Base-by-base conservation (phyloP, 2,329 filamentous ascomycete genomes). In the Emericellopsis atlantica region DNA sequence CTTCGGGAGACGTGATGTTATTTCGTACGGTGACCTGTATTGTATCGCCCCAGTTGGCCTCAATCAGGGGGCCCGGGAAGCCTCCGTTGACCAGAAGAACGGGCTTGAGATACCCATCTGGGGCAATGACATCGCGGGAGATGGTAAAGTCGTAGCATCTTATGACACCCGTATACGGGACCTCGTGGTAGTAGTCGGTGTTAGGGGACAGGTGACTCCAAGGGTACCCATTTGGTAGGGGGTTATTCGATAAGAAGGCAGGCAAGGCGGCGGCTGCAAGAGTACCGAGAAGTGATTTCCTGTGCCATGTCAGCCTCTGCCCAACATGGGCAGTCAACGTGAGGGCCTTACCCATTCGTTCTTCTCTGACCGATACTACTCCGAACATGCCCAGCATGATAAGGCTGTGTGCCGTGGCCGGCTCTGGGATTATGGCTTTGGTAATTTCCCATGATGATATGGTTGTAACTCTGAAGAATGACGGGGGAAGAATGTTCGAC, bases 21-120 rank as follows among this genome's bases (percentile, higher is more conserved):
- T 92, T 92, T 57, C 75, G 70, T 42, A 89, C 70, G 24, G 76
- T 79, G 35, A 86, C 74, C 41, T 82, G 61, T 36, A 78, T 67
- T 22, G 60, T 71, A 49, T 80, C 76, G 32, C 75, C 76, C 74
- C 74, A 79, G 54, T 79, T 70, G 15, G 72, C 79, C 44, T 72
- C 68, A 41, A 88, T 75, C 12, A 69, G 64, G 2, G 82, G 83
- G 0, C 79, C 83, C 1, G 82, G 82, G 45, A 74, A 80, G 35
- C 75, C 69, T 8, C 72, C 74, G 52, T 83, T 81, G 52, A 84
- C 63, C 24, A 84, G 64, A 44, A 88, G 68, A 4, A 66, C 67
- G 5, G 60, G 43, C 56, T 64, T 43, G 40, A 69, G 53, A 42
- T 76, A 72, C 16, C 77, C 76, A 51, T 80, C 77, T 0, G 74